Conservation (phyloP, 257 asterid species). For the Solanum stenotomum region DNA sequence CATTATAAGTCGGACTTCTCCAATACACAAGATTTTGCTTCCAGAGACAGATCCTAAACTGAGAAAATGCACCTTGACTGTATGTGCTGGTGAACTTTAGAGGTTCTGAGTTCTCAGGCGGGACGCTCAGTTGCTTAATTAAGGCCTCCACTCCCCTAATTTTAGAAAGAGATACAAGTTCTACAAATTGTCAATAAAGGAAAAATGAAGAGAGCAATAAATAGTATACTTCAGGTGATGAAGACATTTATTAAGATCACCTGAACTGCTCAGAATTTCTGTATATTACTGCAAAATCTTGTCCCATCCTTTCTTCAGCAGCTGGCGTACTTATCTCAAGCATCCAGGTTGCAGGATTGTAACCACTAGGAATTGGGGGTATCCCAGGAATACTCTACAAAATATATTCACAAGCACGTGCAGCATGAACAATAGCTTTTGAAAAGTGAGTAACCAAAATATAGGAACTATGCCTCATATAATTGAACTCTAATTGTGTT, state of each 20-base stretch:
- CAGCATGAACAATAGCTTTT: neutral
- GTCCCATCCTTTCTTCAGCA: constrained; percentile 50
- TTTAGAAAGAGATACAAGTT: neutral
- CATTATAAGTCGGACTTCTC: constrained; percentile 79
- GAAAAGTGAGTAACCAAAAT: neutral
- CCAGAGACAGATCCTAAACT: constrained; percentile 59
- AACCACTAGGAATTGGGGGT: constrained; percentile 51
- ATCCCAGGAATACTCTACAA: constrained; percentile 47
- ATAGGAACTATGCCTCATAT: neutral
- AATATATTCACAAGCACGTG: neutral
- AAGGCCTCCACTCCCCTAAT: constrained; percentile 69
- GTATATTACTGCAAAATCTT: constrained; percentile 60
- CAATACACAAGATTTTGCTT: constrained; percentile 75
- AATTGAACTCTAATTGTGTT: neutral
- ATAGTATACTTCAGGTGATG: neutral
- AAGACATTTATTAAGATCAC: constrained; percentile 20
- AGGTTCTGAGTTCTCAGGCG: constrained; percentile 55
- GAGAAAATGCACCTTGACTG: constrained; percentile 46
- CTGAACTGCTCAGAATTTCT: constrained; percentile 47
- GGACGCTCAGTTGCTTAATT: constrained; percentile 41
- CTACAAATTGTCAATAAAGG: neutral
- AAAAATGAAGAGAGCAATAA: neutral
- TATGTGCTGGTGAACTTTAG: constrained; percentile 41
- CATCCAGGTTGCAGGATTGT: constrained; percentile 97
- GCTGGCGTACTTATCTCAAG: constrained; percentile 73